phyloP scores from a whole-genome alignment of 2,329 filamentous ascomycete genomes.

The Colletotrichum echinochloae region DNA sequence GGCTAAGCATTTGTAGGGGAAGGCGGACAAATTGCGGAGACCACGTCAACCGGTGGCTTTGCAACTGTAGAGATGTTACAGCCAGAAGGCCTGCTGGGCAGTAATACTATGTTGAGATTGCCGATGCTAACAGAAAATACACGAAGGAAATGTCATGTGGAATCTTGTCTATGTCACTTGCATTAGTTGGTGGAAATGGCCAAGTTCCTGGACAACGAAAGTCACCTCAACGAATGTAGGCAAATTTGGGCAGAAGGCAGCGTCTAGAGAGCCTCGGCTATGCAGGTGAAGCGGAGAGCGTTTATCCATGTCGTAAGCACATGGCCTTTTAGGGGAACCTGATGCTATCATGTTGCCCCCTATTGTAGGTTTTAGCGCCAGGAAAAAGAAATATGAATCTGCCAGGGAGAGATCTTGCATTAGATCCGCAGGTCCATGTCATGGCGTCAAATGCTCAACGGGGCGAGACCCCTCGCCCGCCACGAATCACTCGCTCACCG shows the following conservation, averaged over 20 bases:
- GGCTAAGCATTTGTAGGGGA: not conserved
- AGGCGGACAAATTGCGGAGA: too few relatives aligned
- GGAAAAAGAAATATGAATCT: slow-evolving; percentile 24
- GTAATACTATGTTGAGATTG: too few relatives aligned
- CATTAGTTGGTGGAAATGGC: not conserved
- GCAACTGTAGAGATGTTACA: not conserved
- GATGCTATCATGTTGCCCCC: slow-evolving; percentile 1
- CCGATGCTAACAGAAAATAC: not conserved
- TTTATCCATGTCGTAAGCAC: not conserved
- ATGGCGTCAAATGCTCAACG: not conserved
- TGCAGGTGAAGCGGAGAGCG: not conserved
- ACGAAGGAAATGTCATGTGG: not conserved
- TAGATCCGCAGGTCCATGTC: slow-evolving; percentile 5
- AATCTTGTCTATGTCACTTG: not conserved
- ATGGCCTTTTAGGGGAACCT: not conserved
- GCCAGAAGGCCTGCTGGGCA: not conserved
- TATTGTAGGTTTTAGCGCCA: not conserved
- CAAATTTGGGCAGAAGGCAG: not conserved
- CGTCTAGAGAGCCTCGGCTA: not conserved
- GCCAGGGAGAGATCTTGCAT: slow-evolving; percentile 16
- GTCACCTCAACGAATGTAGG: not conserved
- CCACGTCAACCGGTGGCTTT: not conserved
- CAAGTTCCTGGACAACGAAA: not conserved
- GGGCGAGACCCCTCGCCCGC: slow-evolving; percentile 10
- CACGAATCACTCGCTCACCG: slow-evolving; percentile 16